Base-by-base conservation (phyloP, 768 basidiomycete species). In the Myochromella boudieri region DNA sequence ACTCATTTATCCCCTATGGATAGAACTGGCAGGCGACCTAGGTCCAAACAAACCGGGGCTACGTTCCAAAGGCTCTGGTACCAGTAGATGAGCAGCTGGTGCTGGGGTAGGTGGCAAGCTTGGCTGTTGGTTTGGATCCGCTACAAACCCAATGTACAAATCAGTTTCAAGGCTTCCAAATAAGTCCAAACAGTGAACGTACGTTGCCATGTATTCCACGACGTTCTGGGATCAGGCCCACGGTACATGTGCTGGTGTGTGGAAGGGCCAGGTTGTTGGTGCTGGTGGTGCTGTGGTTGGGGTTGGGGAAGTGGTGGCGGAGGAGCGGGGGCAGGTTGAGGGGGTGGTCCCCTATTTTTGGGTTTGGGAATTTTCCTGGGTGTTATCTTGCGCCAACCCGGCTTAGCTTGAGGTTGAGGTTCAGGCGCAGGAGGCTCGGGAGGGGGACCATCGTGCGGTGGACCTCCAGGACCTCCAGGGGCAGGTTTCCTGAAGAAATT, bases 21-120 rank as follows among this genome's bases (percentile, higher is more conserved):
- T 26, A 6, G 67, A 66, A 42, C 65, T 65, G 42, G 74, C 68
- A 9, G 82, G 84, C n/a, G 85, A 81, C 31, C 85, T 74, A 32
- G 89, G 87, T 25, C 90, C 90, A 59, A 91, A 92, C 50, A 92
- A 65, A 24, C 88, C 87, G 33, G 81, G 83, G 46, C 77, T 82
- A 7, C 49, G 42, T 18, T 55, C 54, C 29, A 68, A 66, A 38
- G 67, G 69, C 9, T 75, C 76, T 22, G 85, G 84, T 18, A 85
- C 80, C 27, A 83, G 68, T 9, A 87, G 65, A 14, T 77, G 80
- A 15, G 85, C 74, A 46, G 80, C 77, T 42, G 45, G 49, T 37
- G 75, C 64, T 2, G 54, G 50, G 15, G 75, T 64, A 6, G 80
- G 76, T 4, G 81, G 75, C n/a, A 85, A 79, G 4, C 85, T 84